Conservation (phyloP, 2,329 filamentous ascomycete genomes). For the Madurella mycetomatis region DNA sequence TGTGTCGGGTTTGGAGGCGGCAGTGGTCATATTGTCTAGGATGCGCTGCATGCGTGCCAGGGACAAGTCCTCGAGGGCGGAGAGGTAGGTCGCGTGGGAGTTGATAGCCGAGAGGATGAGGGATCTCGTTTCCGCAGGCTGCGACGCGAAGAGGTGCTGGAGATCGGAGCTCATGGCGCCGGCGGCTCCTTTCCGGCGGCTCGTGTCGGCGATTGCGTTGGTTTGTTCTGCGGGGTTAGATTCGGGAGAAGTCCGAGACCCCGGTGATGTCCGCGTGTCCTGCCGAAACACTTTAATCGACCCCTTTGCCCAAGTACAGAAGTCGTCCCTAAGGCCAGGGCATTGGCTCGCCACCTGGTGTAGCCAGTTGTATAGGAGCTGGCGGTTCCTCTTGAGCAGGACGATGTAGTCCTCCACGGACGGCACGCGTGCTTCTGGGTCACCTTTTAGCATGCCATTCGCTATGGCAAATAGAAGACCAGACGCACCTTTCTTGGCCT, state of each 20-base stretch:
- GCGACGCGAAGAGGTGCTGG: slow-evolving; percentile 38
- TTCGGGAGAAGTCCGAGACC: background rate
- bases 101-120: slow-evolving; percentile 51
- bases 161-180: slow-evolving; percentile 39
- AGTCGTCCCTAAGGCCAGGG: slow-evolving; percentile 58
- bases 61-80: slow-evolving; percentile 50
- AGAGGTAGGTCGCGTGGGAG: slow-evolving; percentile 57
- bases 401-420: slow-evolving; percentile 69
- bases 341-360: slow-evolving; percentile 66
- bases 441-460: slow-evolving; percentile 3
- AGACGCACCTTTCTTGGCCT: slow-evolving; percentile 36
- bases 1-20: slow-evolving; percentile 1
- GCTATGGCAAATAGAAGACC: background rate
- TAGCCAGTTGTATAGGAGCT: slow-evolving; percentile 63
- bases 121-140: slow-evolving; percentile 44
- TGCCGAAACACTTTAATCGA: slow-evolving; percentile 53
- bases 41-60: slow-evolving; percentile 52
- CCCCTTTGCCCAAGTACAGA: slow-evolving; percentile 57
- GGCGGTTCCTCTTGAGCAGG: slow-evolving; percentile 60
- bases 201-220: slow-evolving; percentile 13
- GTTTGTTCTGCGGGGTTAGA: slow-evolving; percentile 13
- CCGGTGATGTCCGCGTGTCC: background rate
- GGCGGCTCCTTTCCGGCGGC: slow-evolving; percentile 32
- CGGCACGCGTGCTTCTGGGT: slow-evolving; percentile 41
- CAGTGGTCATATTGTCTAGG: slow-evolving; percentile 37